Conservation (phyloP, 1,139 yeast species). For the Pichia sp. region DNA sequence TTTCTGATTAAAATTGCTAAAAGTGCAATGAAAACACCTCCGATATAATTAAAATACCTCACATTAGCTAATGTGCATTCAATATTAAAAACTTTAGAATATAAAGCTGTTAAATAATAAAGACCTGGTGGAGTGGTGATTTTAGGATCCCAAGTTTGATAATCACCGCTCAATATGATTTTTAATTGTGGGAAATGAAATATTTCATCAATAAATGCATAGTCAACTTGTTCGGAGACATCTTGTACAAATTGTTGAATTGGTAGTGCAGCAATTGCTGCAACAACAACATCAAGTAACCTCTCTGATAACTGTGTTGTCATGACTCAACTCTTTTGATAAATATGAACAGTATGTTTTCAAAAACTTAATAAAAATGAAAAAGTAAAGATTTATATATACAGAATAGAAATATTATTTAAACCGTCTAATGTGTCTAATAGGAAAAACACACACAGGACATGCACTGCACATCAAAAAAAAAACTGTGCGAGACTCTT, state of each 20-base stretch:
- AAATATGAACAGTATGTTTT: too few relatives aligned
- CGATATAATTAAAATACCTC: conserved; percentile 56
- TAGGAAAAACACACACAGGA: too few relatives aligned
- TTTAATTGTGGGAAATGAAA: conserved; percentile 82
- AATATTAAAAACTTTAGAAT: conserved; percentile 32
- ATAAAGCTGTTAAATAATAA: conserved; percentile 56
- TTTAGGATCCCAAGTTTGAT: conserved; percentile 72
- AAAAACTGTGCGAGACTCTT: too few relatives aligned
- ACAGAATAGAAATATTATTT: too few relatives aligned
- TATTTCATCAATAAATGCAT: conserved; percentile 64
- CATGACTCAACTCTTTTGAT: too few relatives aligned
- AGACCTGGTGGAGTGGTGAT: conserved; percentile 98
- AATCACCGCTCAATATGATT: conserved; percentile 56
- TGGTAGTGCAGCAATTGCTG: conserved; percentile 16
- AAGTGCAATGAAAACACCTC: conserved; percentile 55
- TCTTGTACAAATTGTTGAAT: conserved; percentile 20
- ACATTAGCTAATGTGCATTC: conserved; percentile 37
- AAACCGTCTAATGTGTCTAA: too few relatives aligned
- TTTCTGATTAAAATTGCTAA: conserved; percentile 29
- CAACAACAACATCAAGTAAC: conserved; percentile 11
- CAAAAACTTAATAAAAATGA: too few relatives aligned
- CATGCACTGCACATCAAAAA: too few relatives aligned
- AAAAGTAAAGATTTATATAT: too few relatives aligned
- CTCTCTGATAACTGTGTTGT: conserved; percentile 2
- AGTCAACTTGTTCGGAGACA: conserved; percentile 28